Percentiles rank a stretch among this genome's conserved stretches.
phyloP scores from a whole-genome alignment of 768 basidiomycete species.

The Lentinula boryana region DNA sequence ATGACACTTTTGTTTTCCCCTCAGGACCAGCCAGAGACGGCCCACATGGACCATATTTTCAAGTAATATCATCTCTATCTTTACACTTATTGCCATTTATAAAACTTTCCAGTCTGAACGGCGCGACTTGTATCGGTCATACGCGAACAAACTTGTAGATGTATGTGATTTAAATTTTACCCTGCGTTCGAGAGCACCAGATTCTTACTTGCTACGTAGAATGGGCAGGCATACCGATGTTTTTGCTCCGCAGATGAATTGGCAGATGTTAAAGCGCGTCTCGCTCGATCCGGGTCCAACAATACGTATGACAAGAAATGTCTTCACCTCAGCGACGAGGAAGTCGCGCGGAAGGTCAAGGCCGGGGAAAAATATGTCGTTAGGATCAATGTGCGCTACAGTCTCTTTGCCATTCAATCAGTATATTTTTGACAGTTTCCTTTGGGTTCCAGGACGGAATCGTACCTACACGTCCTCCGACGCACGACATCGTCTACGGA shows the following conservation, averaged over 20 bases:
- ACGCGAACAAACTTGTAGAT: constrained; percentile 69
- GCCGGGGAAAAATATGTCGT: constrained; percentile 78
- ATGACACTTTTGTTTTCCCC: neutral
- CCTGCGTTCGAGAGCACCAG: neutral
- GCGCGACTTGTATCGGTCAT: constrained; percentile 73
- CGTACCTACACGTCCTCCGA: constrained; percentile 42
- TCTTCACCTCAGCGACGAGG: constrained; percentile 81
- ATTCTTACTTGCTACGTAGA: constrained; percentile 32
- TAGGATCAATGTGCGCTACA: constrained; percentile 69
- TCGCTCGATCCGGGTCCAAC: constrained; percentile 70
- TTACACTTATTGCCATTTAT: neutral
- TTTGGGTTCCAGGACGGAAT: constrained; percentile 43
- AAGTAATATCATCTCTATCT: constrained; percentile 37
- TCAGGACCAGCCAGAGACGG: constrained; percentile 76
- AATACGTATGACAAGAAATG: constrained; percentile 87
- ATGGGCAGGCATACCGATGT: constrained; percentile 88
- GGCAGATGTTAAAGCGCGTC: constrained; percentile 55
- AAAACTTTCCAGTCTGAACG: constrained; percentile 68
- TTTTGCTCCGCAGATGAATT: constrained; percentile 83
- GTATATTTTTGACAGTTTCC: neutral
- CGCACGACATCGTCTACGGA: constrained; percentile 74
- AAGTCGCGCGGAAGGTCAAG: constrained; percentile 65
- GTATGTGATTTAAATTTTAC: constrained; percentile 42
- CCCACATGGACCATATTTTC: constrained; percentile 80
- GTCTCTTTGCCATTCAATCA: neutral